These are phyloP conservation scores for Pichia phayaonensis DNA, from an alignment of 805 yeast species.

Conservation along the genomic window DNA sequence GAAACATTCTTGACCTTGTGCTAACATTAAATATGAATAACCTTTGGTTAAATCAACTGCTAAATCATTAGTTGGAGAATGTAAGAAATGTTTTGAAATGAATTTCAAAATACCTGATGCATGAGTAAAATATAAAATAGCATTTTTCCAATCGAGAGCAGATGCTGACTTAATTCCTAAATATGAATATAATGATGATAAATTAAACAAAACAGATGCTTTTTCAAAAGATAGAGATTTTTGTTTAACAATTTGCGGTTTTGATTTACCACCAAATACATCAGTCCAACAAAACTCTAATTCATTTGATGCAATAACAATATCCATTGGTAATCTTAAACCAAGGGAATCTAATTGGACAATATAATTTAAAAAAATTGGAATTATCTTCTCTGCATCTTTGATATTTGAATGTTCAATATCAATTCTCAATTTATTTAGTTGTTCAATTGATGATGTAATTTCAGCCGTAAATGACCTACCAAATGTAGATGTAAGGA, in stretches of 20 bases:
- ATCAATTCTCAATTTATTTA: slow-evolving; percentile 56
- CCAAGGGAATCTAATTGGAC: slow-evolving; percentile 77
- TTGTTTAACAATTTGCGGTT: slow-evolving; percentile 45
- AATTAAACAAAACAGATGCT: slow-evolving; percentile 73
- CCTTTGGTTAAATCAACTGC: slow-evolving; percentile 60
- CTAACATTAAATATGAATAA: slow-evolving; percentile 58
- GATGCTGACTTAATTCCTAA: slow-evolving; percentile 31
- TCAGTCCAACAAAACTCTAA: slow-evolving; percentile 76
- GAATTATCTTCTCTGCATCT: slow-evolving; percentile 22
- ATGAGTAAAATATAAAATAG: slow-evolving; percentile 56
- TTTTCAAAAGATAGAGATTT: slow-evolving; percentile 83
- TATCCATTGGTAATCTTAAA: slow-evolving; percentile 60
- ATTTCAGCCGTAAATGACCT: slow-evolving; percentile 39
- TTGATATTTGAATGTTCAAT: slow-evolving; percentile 46
- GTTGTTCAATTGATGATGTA: slow-evolving; percentile 42
- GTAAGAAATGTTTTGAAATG: slow-evolving; percentile 72
- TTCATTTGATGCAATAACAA: slow-evolving; percentile 17
- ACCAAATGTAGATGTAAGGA: slow-evolving; percentile 59
- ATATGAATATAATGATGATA: slow-evolving; percentile 57
- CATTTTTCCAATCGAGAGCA: slow-evolving; percentile 43
- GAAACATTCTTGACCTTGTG: slow-evolving; percentile 87
- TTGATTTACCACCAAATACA: slow-evolving; percentile 42
- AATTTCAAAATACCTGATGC: slow-evolving; percentile 73
- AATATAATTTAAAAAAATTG: slow-evolving; percentile 57
- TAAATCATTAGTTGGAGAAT: slow-evolving; percentile 81